Base-by-base conservation (phyloP, 78 protist genomes). In the Monosiga brevicollis region DNA sequence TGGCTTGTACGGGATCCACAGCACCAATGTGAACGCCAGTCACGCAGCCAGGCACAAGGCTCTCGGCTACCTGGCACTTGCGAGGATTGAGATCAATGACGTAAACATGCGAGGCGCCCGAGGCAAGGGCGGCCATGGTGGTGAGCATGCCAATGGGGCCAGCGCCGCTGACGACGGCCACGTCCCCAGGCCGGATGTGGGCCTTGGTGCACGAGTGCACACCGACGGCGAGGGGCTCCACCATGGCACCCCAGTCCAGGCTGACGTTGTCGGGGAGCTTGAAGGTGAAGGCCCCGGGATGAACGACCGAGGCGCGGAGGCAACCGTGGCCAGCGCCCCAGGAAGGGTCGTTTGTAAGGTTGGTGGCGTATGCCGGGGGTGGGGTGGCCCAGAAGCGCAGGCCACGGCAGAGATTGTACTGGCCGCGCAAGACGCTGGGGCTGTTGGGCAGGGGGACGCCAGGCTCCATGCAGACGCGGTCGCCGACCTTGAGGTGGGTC, bases 351-450 rank as follows among this genome's bases (percentile, higher is more conserved):
- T 6, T 15, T 6, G 6, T 6, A 49, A 49, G 62, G 15, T 49
- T 6, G 62, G 62, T 49, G 62, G 62, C 62, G 62, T 49, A 49
- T 6, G 6, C 62, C 15, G 62, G 29, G 1, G 92, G 92, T 24
- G 92, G 92, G 37, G 92, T 90, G 42, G 92, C 92, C 36, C 71
- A 71, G 83, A 90, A 90, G 26, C 25, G 35, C 42, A 90, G 42
- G 83, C 78, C 78, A 11, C 83, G 88, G 84, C 87, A 82, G 34
- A 90, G 76, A 78, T 90, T 90, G 89, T 90, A 90, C 36, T 24
- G 0, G 39, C 92, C 92, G 0, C 29, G 0, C n/a, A 1, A 11
- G 82, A 85, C 83, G 35, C 0, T 1, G 75, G 2, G 36, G 85
- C 92, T 83, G 38, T 0, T 26, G 34, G 29, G 39, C 81, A 84